These are phyloP conservation scores for Hapsidospora chrysogenum DNA, from an alignment of 495 filamentous ascomycete genomes.

Conservation along the genomic window DNA sequence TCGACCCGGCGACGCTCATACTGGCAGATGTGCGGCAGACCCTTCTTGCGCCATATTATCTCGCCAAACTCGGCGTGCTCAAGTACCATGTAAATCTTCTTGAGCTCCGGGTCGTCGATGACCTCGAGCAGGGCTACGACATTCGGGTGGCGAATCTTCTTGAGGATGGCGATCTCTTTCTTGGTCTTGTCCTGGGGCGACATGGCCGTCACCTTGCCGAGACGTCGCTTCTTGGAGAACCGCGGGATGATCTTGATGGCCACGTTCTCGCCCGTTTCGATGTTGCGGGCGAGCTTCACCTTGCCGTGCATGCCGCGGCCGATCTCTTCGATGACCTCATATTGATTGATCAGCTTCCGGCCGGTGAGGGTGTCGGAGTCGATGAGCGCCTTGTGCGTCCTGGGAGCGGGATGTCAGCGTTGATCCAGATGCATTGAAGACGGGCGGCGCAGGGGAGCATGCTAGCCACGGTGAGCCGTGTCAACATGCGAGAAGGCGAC, in stretches of 20 bases:
- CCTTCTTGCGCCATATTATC: constrained; percentile 81
- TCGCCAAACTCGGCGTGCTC: constrained; percentile 91
- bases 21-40: constrained; percentile 56
- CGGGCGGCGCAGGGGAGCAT: not conserved
- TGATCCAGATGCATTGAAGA: not conserved
- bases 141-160: constrained; percentile 91
- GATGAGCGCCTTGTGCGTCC: constrained; percentile 75
- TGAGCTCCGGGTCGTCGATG: constrained; percentile 86
- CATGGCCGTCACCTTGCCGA: constrained; percentile 50
- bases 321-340: constrained; percentile 90
- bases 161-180: constrained; percentile 91
- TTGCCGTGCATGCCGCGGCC: constrained; percentile 93
- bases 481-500: no score
- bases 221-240: constrained; percentile 77
- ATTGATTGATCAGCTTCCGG: constrained; percentile 90
- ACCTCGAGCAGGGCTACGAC: constrained; percentile 91
- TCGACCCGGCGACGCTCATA: constrained; percentile 69
- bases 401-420: constrained; percentile 9
- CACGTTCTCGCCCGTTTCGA: constrained; percentile 61
- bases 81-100: constrained; percentile 96
- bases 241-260: constrained; percentile 97
- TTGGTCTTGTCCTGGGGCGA: constrained; percentile 83
- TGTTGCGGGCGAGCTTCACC: constrained; percentile 79
- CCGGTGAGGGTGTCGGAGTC: constrained; percentile 78
- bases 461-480: no score